phyloP scores from a whole-genome alignment of 1,139 yeast genomes.

The Protomyces pachydermus region DNA sequence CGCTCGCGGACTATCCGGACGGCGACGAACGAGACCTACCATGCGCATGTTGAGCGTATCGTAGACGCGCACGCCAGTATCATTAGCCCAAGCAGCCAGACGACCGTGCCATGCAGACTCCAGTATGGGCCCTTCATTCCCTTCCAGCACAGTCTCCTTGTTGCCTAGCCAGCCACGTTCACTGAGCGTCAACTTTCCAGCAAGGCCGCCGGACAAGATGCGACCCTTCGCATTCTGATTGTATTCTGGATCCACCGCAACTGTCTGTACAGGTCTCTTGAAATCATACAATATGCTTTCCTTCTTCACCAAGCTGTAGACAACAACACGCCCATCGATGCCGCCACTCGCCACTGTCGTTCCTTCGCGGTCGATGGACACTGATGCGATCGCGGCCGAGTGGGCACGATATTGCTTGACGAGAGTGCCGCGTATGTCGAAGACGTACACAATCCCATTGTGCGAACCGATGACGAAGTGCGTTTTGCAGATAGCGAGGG shows the following conservation, averaged over 20 bases:
- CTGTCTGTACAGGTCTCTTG: conserved; percentile 82
- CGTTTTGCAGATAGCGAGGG: conserved; percentile 55
- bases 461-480: conserved; percentile 49
- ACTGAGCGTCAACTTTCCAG: conserved; percentile 73
- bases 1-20: conserved; percentile 60
- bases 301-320: conserved; percentile 5
- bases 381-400: conserved; percentile 71
- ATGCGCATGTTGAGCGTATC: conserved; percentile 32
- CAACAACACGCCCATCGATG: conserved; percentile 28
- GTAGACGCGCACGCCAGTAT: conserved; percentile 42
- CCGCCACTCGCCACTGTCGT: conserved; percentile 28
- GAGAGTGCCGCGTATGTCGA: conserved; percentile 50
- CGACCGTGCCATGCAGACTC: conserved; percentile 60
- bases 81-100: conserved; percentile 78
- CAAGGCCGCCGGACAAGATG: conserved; percentile 75
- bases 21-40: conserved; percentile 47
- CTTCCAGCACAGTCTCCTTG: conserved; percentile 62
- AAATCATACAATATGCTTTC: conserved; percentile 51
- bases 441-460: conserved; percentile 71
- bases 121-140: conserved; percentile 67
- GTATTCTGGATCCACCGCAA: conserved; percentile 71
- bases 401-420: conserved; percentile 72
- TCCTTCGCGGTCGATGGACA: conserved; percentile 45
- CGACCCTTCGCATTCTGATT: conserved; percentile 53
- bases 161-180: conserved; percentile 83